Evolutionary conservation across 2,329 filamentous ascomycete genomes (phyloP).

Genomic region (Pseudohalonectria lignicola): DNA sequence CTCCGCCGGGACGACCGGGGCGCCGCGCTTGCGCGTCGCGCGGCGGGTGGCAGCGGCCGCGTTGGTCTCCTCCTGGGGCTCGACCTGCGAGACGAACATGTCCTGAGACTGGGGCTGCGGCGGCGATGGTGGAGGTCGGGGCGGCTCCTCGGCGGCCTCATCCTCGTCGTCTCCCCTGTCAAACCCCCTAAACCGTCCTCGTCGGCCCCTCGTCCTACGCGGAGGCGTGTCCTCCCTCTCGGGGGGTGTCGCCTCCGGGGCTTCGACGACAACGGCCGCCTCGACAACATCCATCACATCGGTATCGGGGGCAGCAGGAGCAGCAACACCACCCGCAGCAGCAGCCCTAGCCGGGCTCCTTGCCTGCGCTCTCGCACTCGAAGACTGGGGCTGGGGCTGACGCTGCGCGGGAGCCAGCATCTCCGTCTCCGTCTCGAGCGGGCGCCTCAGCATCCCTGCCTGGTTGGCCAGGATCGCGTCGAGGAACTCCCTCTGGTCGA

Average conservation of each 20-base stretch:
- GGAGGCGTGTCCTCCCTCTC: neutral
- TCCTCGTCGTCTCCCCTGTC: slow-evolving; percentile 33
- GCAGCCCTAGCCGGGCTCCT: neutral
- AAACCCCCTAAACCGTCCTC: slow-evolving; percentile 62
- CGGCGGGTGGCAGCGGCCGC: slow-evolving; percentile 9
- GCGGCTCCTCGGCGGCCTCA: slow-evolving; percentile 4
- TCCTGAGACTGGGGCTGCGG: slow-evolving; percentile 22
- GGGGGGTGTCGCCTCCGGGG: slow-evolving; percentile 4
- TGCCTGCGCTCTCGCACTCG: no score
- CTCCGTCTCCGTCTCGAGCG: slow-evolving; percentile 43
- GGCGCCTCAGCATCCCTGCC: slow-evolving; percentile 57
- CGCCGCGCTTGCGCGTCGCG: slow-evolving; percentile 33
- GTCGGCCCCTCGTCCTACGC: slow-evolving; percentile 2
- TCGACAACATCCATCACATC: slow-evolving; percentile 5
- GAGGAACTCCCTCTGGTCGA: slow-evolving; percentile 85
- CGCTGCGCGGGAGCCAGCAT: no score
- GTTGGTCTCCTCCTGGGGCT: slow-evolving; percentile 11
- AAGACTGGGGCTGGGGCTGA: no score
- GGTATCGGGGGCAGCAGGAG: no score
- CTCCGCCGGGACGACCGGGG: slow-evolving; percentile 26
- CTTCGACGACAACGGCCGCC: slow-evolving; percentile 1
- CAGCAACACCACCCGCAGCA: no score
- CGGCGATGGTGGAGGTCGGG: neutral
- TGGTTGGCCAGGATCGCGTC: slow-evolving; percentile 81
- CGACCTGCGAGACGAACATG: slow-evolving; percentile 46